Base-by-base conservation (phyloP, 371 early-diverging fungal species). In the Dinochytrium kinnereticum region DNA sequence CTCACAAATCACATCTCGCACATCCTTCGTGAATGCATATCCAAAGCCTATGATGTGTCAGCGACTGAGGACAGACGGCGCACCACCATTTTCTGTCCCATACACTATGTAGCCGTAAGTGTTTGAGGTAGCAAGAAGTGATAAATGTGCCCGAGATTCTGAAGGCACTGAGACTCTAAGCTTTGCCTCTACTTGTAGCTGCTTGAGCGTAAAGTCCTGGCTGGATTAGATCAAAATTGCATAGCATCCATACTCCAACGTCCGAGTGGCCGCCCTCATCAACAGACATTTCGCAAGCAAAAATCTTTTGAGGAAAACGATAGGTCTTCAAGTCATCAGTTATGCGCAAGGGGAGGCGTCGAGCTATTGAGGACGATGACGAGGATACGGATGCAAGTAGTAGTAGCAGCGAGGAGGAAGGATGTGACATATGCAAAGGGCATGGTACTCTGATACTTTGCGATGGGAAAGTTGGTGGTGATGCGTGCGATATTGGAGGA, bases 41-140 rank as follows among this genome's bases (percentile, higher is more conserved):
- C 70, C 77, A 72, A 78, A 82, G 21, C 82, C 82, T 71, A 50
- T 15, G 49, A 64, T 38, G 50, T 30, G 15, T 39, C 2, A 33
- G 2, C 50, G 21, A 26, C 19, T 36, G 53, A 17, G 30, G 28
- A 3, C 50, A 51, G 24, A 75, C 5, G 30, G 61, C 3, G 5
- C 5, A 10, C 36, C 10, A 37, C 77, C 80, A 59, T 71, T 38
- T 13, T 5, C 44, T 0, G 77, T 77, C 34, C 74, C 79, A 69
- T 51, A 78, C 15, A 84, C 79, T 39, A 73, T 75, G 64, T 68
- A 81, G 21, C 81, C 81, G 59, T 77, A 81, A 31, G 61, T 74
- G 51, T 78, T 77, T 5, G 84, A 84, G n/a, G 76, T 51, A 1
- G 84, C 81, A 49, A 84, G 71, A 3, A 83, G 34, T 0, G 68